Evolutionary conservation across 176 grass and related monocot genomes (phyloP), one percentile per base, ranked within the genome.

Genomic region (Dendrocalamus sinicus): DNA sequence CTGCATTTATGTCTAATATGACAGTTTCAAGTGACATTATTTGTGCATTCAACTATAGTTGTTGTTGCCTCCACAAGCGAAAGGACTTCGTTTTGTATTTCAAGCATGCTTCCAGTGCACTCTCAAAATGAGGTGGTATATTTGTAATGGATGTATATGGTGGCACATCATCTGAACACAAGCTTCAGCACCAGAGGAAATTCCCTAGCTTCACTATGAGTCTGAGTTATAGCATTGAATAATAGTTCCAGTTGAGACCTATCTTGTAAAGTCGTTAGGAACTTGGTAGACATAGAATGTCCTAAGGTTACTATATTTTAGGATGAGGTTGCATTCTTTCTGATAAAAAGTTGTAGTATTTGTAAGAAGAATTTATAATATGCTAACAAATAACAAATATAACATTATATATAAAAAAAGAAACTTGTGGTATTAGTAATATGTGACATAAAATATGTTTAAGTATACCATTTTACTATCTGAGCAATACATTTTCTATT

Each of bases 111-210:
- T 86, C 91, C 4, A 86, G 37, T 78, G 76, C 78, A 59, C 86
- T 98, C 46, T 98, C 96, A 9, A 92, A 89, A 90, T 84, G 79
- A 66, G 91, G 91, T 70, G 93, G 90, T 59, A 95, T 95, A 81
- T 94, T 98, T 92, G 91, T 95, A 17, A 94, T 98, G 91, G 93
- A 98, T 89, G 28, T 30, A 41, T 98, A 94, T 92, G 96, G 96
- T 47, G 93, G 96, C 67, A 90, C 69, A 32, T 98, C 96, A 62
- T 95, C 96, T 60, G 93, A 98, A 89, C 46, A 90, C 86, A 98
- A 95, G 81, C 79, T 98, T 80, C 78, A 84, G 14, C 93, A 95
- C 78, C 88, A 92, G 51, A 89, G 93, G 53, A 95, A 75, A 86
- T 91, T 95, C 60, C 88, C 91, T 6, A 85, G 77, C 63, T 98